Evolutionary conservation across 2,329 filamentous ascomycete species (phyloP).

Genomic region (Colletotrichum spaethianum): DNA sequence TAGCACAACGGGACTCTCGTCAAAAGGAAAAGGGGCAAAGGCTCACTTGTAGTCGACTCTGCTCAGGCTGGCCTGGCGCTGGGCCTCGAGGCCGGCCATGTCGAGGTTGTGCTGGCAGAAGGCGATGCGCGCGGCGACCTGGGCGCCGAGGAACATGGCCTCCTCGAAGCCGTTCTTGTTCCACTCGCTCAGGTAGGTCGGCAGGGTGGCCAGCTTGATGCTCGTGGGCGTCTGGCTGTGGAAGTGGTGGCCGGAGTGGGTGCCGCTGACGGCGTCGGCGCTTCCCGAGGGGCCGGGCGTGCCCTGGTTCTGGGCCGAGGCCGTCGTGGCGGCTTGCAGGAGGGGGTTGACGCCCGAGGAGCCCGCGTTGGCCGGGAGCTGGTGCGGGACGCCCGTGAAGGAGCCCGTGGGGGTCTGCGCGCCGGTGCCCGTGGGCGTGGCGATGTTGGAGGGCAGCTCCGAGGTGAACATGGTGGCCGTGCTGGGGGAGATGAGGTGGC

Average conservation of each 20-base stretch:
- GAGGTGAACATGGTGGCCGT: slow-evolving; percentile 98
- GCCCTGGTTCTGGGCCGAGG: slow-evolving; percentile 57
- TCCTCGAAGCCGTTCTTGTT: slow-evolving; percentile 86
- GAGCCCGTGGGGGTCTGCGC: slow-evolving; percentile 87
- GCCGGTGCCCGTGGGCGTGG: slow-evolving; percentile 90
- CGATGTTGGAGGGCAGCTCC: slow-evolving; percentile 93
- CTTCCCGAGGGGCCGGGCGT: slow-evolving; percentile 55
- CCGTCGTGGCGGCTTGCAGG: slow-evolving; percentile 89
- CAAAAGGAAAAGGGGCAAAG: neutral
- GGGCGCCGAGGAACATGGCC: slow-evolving; percentile 87
- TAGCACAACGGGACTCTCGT: slow-evolving; percentile 17
- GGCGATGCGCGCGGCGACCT: slow-evolving; percentile 80
- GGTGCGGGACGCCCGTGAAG: slow-evolving; percentile 68
- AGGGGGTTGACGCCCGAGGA: slow-evolving; percentile 85
- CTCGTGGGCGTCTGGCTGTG: slow-evolving; percentile 83
- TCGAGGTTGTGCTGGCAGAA: slow-evolving; percentile 74
- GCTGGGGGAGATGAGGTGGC: slow-evolving; percentile 91
- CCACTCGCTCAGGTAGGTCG: slow-evolving; percentile 93
- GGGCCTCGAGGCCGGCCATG: slow-evolving; percentile 64
- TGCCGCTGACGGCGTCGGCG: slow-evolving; percentile 53
- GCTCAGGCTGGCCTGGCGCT: slow-evolving; percentile 69
- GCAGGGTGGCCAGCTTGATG: slow-evolving; percentile 83
- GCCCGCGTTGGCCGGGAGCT: slow-evolving; percentile 57
- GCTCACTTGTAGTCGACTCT: slow-evolving; percentile 74
- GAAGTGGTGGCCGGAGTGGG: slow-evolving; percentile 63